Base-by-base conservation (phyloP, 192 early-diverging fungal species). In the Backusella circina region DNA sequence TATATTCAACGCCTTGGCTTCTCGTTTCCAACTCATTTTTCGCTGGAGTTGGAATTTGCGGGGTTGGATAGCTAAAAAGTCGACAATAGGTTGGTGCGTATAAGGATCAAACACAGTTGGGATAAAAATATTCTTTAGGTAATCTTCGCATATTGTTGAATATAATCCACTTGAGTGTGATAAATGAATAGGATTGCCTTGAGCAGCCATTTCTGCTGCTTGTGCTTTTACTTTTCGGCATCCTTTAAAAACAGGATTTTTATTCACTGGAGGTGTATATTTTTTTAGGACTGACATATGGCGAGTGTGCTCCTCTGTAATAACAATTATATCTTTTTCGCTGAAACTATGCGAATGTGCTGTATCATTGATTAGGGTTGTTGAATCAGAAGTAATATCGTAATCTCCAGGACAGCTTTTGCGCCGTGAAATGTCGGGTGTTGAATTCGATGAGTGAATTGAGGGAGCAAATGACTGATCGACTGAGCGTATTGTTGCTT, bases 11-110 rank as follows among this genome's bases (percentile, higher is more conserved):
- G 67, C 67, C 67, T 75, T 75, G 1, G 33, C 8, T 57, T 75
- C 74, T n/a, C 66, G 74, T 26, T 68, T 67, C 15, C 23, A 41
- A 32, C 66, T 69, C 6, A 67, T 69, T 16, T 54, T 39, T 18
- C 74, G 74, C 31, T 57, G 37, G 16, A 69, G 74, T 1, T 39
- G 74, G 1, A 30, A 21, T 31, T 30, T 51, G 5, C 74, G 65
- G 12, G 74, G 65, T 13, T 75, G 37, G 26, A 75, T 67, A 21
- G 38, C 26, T 21, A 41, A 51, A 68, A 75, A 75, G 18, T 33
- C 31, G 30, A 74, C 12, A 2, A 74, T 32, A 10, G 67, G 28
- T n/a, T 37, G n/a, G 32, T 38, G 2, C 35, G 41, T 35, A 7
- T 30, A 18, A n/a, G 70, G 70, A 50, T 71, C 41, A 18, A 71